A percentile compares a stretch with the other conserved stretches of the same genome.
These are phyloP conservation scores for Alloascoidea hylecoeti DNA, from an alignment of 805 yeast genomes.

Conservation along the genomic window DNA sequence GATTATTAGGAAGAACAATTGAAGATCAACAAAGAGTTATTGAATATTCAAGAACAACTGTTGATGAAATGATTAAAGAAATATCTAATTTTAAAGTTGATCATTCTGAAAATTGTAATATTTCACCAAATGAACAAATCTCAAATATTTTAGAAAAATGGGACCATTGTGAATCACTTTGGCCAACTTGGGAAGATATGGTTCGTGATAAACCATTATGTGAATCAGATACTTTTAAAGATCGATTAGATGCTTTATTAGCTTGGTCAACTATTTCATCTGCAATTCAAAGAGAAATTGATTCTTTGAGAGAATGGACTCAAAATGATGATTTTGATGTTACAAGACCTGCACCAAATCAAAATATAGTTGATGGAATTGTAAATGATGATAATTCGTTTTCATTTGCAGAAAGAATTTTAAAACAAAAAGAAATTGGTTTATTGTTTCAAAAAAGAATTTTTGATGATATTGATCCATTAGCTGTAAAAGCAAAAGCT, in stretches of 20 bases:
- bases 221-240: conserved; percentile 45
- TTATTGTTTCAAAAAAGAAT: conserved; percentile 58
- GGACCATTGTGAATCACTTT: conserved; percentile 56
- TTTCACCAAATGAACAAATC: conserved; percentile 28
- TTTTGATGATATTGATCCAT: conserved; percentile 56
- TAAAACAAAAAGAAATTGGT: conserved; percentile 60
- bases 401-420: conserved; percentile 68
- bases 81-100: conserved; percentile 48
- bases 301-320: conserved; percentile 61
- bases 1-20: conserved; percentile 63
- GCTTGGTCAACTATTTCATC: conserved; percentile 74
- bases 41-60: conserved; percentile 53
- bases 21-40: conserved; percentile 65
- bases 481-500: conserved; percentile 72
- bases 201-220: conserved; percentile 62
- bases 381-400: conserved; percentile 56
- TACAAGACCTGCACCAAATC: conserved; percentile 19
- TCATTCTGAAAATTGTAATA: conserved; percentile 19
- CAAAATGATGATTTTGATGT: conserved; percentile 73
- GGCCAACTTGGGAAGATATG: conserved; percentile 76
- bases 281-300: conserved; percentile 49
- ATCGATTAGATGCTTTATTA: conserved; percentile 58
- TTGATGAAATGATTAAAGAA: conserved; percentile 60
- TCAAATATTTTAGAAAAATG: conserved; percentile 40
- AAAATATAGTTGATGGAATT: conserved; percentile 18